A percentile compares a stretch with the other conserved stretches of the same genome.
These are phyloP conservation scores for Quercus wislizeni DNA, from an alignment of 306 rosid genomes.

Conservation along the genomic window DNA sequence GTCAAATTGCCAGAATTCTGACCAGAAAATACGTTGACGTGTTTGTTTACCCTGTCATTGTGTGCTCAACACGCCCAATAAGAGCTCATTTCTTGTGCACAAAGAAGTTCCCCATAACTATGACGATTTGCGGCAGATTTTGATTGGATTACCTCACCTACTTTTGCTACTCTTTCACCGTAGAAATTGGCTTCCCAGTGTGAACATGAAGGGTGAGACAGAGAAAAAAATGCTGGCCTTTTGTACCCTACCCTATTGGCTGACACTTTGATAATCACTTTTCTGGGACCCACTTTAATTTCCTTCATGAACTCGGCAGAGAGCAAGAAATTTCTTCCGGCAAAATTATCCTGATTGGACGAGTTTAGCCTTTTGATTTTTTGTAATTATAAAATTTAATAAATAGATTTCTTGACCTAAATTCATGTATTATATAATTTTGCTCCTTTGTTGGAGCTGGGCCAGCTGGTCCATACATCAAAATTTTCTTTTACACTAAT, in stretches of 20 bases:
- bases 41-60: not conserved
- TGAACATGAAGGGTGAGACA: not conserved
- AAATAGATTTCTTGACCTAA: too few species aligned
- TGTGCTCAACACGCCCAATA: not conserved
- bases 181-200: not conserved
- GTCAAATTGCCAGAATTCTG: not conserved
- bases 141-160: not conserved
- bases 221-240: not conserved
- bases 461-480: too few species aligned
- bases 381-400: too few species aligned
- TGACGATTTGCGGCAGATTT: not conserved
- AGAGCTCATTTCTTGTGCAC: not conserved
- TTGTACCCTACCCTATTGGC: not conserved
- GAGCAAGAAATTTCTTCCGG: constrained; percentile 21
- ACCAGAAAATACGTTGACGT: not conserved
- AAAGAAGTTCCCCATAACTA: not conserved
- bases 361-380: not conserved
- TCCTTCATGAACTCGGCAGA: not conserved
- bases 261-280: not conserved
- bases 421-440: too few species aligned
- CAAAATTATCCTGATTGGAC: constrained; percentile 27
- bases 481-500: too few species aligned
- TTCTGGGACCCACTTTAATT: constrained; percentile 16
- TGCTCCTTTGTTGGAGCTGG: too few species aligned
- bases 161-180: not conserved